These are phyloP conservation scores for Gyrodon lividus DNA, from an alignment of 768 basidiomycete species.

Conservation along the genomic window DNA sequence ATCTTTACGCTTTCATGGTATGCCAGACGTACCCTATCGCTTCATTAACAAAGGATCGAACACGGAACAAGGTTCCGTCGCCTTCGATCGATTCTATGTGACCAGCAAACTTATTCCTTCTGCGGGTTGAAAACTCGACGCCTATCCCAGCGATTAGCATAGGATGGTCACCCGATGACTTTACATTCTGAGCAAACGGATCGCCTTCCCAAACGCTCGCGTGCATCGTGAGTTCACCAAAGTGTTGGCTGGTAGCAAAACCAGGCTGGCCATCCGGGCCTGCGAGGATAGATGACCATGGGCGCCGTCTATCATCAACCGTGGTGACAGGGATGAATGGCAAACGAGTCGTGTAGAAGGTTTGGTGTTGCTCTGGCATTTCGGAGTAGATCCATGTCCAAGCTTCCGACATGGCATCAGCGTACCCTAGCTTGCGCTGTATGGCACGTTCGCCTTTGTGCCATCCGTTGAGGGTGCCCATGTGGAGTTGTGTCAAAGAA, in stretches of 20 bases:
- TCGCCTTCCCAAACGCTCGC: constrained; percentile 55
- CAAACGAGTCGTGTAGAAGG: constrained; percentile 47
- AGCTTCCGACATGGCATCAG: constrained; percentile 34
- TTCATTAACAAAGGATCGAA: constrained; percentile 45
- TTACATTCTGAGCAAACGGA: constrained; percentile 44
- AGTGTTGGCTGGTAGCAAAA: constrained; percentile 39
- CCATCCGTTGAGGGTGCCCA: constrained; percentile 35
- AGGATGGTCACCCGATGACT: background rate
- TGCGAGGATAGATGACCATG: constrained; percentile 60
- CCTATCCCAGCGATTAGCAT: constrained; percentile 59
- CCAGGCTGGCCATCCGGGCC: constrained; percentile 44
- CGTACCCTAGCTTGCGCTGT: constrained; percentile 46
- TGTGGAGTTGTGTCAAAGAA: constrained; percentile 2
- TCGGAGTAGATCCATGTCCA: constrained; percentile 45
- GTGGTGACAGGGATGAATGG: constrained; percentile 59
- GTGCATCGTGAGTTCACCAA: constrained; percentile 37
- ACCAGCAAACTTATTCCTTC: constrained; percentile 67
- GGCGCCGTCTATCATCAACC: constrained; percentile 48
- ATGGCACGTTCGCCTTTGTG: constrained; percentile 50
- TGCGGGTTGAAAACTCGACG: constrained; percentile 55
- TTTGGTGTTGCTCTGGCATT: constrained; percentile 48
- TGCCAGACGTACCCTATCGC: constrained; percentile 51
- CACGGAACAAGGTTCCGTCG: constrained; percentile 33
- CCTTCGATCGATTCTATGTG: constrained; percentile 36
- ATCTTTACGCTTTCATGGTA: background rate